Evolutionary conservation across 2,329 filamentous ascomycete species (phyloP).

Genomic region (Allantophomopsis cytisporea): DNA sequence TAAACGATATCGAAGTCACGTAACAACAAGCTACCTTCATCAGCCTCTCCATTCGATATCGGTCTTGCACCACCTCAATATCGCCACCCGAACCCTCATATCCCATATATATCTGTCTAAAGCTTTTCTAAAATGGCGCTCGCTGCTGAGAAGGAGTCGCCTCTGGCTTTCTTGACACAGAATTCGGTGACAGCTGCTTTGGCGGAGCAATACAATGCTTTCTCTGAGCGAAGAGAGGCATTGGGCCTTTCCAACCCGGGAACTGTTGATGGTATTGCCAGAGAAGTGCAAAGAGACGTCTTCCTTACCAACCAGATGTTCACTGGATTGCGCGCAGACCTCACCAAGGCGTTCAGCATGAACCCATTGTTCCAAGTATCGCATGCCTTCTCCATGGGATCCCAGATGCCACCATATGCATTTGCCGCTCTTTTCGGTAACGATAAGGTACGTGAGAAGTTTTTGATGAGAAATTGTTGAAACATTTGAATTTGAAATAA

Average conservation of each 20-base stretch:
- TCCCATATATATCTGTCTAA: no score
- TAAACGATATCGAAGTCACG: no score
- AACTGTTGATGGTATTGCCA: constrained; percentile 75
- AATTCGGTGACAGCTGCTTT: constrained; percentile 61
- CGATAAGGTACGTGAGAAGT: constrained; percentile 54
- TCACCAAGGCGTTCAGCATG: constrained; percentile 93
- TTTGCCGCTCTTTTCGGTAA: constrained; percentile 92
- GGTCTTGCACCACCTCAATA: no score
- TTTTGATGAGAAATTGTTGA: no score
- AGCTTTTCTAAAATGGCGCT: constrained; percentile 3
- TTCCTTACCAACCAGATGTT: constrained; percentile 96
- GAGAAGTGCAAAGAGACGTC: constrained; percentile 92
- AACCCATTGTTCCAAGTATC: constrained; percentile 92
- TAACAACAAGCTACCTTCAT: no score
- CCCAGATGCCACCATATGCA: constrained; percentile 84
- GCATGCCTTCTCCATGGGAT: constrained; percentile 89
- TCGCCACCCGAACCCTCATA: no score
- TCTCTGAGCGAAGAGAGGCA: constrained; percentile 75
- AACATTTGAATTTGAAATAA: no score
- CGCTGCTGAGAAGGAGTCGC: constrained; percentile 25
- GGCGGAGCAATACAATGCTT: constrained; percentile 66
- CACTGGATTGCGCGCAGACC: constrained; percentile 84
- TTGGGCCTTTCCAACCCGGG: constrained; percentile 87
- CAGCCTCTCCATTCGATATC: no score
- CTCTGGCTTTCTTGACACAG: constrained; percentile 53